Evolutionary conservation across 768 basidiomycete genomes (phyloP), one percentile per base, ranked within the genome.

Genomic region (Russula sp.): DNA sequence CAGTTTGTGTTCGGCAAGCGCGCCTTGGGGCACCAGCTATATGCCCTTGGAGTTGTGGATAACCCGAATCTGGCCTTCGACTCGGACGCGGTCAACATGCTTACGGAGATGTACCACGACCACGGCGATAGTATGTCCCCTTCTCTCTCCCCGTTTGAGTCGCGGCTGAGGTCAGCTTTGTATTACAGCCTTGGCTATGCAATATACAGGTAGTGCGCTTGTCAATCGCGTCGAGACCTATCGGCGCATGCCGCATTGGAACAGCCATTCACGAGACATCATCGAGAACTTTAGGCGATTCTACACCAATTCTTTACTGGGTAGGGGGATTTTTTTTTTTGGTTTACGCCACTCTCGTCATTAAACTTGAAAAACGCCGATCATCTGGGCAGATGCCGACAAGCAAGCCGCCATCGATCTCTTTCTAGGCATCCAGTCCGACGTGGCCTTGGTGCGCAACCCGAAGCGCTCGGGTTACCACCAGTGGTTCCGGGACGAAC

Each of bases 81-180:
- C 69, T 93, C 90, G 10, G 95, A 96, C 72, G 94, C 93, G 1
- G 90, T 95, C 43, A 93, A 95, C 71, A 94, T 98, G 84, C 70
- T 99, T 67, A 98, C 94, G 4, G 93, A 97, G 75, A 98, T 99
- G 94, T 98, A 95, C 72, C 93, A 96, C 70, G 93, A 97, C 72
- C 94, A 97, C 67, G 93, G 93, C 1, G 93, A 97, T 70, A 95
- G 93, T 93, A 70, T 69, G 89, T 74, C 42, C 50, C 32, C 45
- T 58, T 51, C 14, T 20, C 38, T 35, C 5, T 20, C 42, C 65
- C 34, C 10, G 14, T 58, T 22, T 16, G 35, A 49, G 11, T 41
- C n/a, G 34, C 29, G 38, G 36, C 36, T 46, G 46, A 56, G 46
- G 29, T 43, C 34, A 5, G n/a, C 22, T 22, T 22, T 34, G 18